Percentiles rank a stretch among this genome's conserved stretches.
Evolutionary conservation across 148 eudicot genomes (phyloP).

Genomic region (Amaranthus hypochondriacus): DNA sequence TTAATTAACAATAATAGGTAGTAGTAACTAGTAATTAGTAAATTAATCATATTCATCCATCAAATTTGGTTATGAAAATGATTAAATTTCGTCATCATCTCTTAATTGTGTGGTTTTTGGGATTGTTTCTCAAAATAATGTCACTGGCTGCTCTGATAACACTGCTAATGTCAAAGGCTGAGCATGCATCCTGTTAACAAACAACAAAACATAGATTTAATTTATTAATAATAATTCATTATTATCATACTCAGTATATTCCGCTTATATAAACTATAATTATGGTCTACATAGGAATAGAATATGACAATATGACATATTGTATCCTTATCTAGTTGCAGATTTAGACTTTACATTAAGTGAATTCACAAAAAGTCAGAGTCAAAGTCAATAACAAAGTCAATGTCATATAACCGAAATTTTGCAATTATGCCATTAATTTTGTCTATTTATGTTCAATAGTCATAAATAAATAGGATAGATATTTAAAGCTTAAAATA

Average conservation of each 20-base stretch:
- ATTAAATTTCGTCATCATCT: background rate
- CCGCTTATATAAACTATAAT: too few species aligned
- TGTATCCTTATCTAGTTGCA: too few species aligned
- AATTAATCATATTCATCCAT: background rate
- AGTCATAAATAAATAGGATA: too few species aligned
- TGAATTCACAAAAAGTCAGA: too few species aligned
- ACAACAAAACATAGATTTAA: background rate
- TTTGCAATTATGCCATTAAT: too few species aligned
- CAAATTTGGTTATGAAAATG: background rate
- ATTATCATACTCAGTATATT: too few species aligned
- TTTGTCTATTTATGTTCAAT: too few species aligned
- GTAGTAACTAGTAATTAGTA: background rate
- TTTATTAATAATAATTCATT: background rate
- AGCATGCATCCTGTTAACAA: slow-evolving; percentile 64
- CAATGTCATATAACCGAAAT: too few species aligned
- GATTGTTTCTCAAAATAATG: slow-evolving; percentile 50
- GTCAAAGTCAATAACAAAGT: too few species aligned
- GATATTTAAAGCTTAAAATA: too few species aligned
- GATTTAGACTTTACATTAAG: too few species aligned
- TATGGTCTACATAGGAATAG: background rate
- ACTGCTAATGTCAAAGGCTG: slow-evolving; percentile 81
- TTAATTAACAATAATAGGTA: background rate
- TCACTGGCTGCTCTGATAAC: slow-evolving; percentile 62
- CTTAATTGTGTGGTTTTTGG: background rate
- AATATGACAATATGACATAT: too few species aligned